A percentile compares a stretch with the other conserved stretches of the same genome.
These are phyloP conservation scores for Dactylellina leptospora DNA, from an alignment of 2,329 filamentous ascomycete species.

Conservation along the genomic window DNA sequence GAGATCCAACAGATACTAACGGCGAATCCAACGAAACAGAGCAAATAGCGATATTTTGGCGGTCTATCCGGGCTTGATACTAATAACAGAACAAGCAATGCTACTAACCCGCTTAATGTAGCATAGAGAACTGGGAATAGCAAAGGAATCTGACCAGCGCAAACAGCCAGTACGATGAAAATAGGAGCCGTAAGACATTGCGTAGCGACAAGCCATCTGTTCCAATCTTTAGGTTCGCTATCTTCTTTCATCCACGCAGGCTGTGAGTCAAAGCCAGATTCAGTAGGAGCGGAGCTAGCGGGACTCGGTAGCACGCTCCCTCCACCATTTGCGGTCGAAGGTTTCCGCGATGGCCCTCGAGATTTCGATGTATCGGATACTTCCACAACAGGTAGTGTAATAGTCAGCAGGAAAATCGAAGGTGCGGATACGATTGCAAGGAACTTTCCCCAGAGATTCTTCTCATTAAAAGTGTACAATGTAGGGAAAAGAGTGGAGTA, in stretches of 20 bases:
- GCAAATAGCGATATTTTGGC: constrained; percentile 76
- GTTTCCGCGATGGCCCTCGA: constrained; percentile 27
- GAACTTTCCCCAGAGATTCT: constrained; percentile 83
- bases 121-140: constrained; percentile 70
- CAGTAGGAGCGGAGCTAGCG: constrained; percentile 62
- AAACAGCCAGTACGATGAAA: constrained; percentile 80
- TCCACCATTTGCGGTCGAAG: constrained; percentile 33
- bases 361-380: constrained; percentile 61
- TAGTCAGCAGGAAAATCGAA: constrained; percentile 86
- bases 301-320: constrained; percentile 60
- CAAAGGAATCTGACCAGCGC: constrained; percentile 69
- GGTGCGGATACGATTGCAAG: constrained; percentile 85
- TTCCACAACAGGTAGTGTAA: constrained; percentile 91
- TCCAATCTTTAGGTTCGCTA: constrained; percentile 73
- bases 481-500: constrained; percentile 85
- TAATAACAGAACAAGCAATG: constrained; percentile 72
- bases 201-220: constrained; percentile 84
- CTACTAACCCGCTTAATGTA: constrained; percentile 73
- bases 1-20: constrained; percentile 97
- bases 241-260: constrained; percentile 47
- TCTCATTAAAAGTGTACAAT: constrained; percentile 79
- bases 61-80: constrained; percentile 74
- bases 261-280: constrained; percentile 66
- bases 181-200: constrained; percentile 88
- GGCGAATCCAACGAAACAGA: constrained; percentile 88